A percentile compares a stretch with the other conserved stretches of the same genome.
Evolutionary conservation across 2,329 filamentous ascomycete species (phyloP).

Genomic region (Aspergillus eucalypticola): DNA sequence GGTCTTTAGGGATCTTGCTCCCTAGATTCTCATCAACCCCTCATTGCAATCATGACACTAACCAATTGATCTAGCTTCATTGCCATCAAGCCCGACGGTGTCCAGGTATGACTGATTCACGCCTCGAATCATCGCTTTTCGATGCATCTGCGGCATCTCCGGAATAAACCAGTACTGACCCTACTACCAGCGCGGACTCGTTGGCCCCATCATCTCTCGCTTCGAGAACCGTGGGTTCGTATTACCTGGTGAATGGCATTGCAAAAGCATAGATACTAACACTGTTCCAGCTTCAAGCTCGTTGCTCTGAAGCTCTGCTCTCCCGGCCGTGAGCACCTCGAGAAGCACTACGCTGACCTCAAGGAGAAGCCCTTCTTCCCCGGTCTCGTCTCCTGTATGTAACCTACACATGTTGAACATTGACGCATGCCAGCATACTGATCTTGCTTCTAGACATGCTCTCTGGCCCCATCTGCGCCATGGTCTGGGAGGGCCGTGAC

Average conservation of each 20-base stretch:
- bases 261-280: background rate
- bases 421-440: slow-evolving; percentile 14
- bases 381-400: slow-evolving; percentile 85
- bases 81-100: slow-evolving; percentile 99
- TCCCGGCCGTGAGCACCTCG: slow-evolving; percentile 90
- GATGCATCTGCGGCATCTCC: background rate
- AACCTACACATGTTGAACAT: background rate
- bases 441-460: slow-evolving; percentile 72
- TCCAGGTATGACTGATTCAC: slow-evolving; percentile 68
- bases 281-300: slow-evolving; percentile 80
- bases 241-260: background rate
- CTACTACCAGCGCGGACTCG: slow-evolving; percentile 77
- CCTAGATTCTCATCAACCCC: slow-evolving; percentile 14
- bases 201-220: slow-evolving; percentile 96
- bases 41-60: slow-evolving; percentile 28
- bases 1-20: background rate
- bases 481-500: slow-evolving; percentile 99
- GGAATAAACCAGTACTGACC: slow-evolving; percentile 26
- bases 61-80: slow-evolving; percentile 74
- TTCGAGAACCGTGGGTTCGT: slow-evolving; percentile 93
- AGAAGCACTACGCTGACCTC: slow-evolving; percentile 96
- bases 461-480: slow-evolving; percentile 95
- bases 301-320: slow-evolving; percentile 93
- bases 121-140: background rate
- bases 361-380: slow-evolving; percentile 95